Evolutionary conservation across 306 rosid genomes (phyloP).

Genomic region (Corylus americana): DNA sequence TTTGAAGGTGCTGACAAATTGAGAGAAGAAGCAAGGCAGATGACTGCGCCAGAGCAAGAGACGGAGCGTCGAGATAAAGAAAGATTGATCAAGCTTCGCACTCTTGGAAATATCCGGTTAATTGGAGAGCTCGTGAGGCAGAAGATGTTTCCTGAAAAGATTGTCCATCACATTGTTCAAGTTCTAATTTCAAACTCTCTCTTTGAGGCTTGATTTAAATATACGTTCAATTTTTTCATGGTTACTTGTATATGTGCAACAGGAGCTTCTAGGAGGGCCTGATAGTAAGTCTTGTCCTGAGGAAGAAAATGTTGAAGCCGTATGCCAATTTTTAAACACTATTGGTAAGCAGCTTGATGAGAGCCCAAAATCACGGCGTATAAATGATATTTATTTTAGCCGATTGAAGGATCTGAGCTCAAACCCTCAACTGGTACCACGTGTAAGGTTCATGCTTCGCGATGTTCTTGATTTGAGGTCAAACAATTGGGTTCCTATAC

Average conservation of each 20-base stretch:
- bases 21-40: slow-evolving; percentile 77
- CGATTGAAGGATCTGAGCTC: slow-evolving; percentile 75
- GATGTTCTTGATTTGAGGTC: slow-evolving; percentile 79
- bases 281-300: slow-evolving; percentile 83
- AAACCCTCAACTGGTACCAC: slow-evolving; percentile 71
- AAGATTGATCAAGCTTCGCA: slow-evolving; percentile 76
- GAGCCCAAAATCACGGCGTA: slow-evolving; percentile 67
- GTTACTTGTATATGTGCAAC: slow-evolving; percentile 33
- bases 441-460: slow-evolving; percentile 88
- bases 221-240: slow-evolving; percentile 6
- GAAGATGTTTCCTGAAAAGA: slow-evolving; percentile 94
- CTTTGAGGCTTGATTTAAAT: not conserved
- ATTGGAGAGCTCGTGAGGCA: slow-evolving; percentile 99
- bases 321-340: slow-evolving; percentile 88
- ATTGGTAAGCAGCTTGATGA: slow-evolving; percentile 99
- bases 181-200: slow-evolving; percentile 42
- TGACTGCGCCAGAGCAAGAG: slow-evolving; percentile 93
- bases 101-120: slow-evolving; percentile 91
- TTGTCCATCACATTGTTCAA: slow-evolving; percentile 97
- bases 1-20: slow-evolving; percentile 89
- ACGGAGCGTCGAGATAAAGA: slow-evolving; percentile 83
- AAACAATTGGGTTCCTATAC: slow-evolving; percentile 91
- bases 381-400: slow-evolving; percentile 70
- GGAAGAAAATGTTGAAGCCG: slow-evolving; percentile 97
- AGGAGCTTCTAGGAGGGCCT: slow-evolving; percentile 83